Evolutionary conservation across 768 basidiomycete genomes (phyloP), one percentile per base, ranked within the genome.

Genomic region (Boletus vinaceobasis): DNA sequence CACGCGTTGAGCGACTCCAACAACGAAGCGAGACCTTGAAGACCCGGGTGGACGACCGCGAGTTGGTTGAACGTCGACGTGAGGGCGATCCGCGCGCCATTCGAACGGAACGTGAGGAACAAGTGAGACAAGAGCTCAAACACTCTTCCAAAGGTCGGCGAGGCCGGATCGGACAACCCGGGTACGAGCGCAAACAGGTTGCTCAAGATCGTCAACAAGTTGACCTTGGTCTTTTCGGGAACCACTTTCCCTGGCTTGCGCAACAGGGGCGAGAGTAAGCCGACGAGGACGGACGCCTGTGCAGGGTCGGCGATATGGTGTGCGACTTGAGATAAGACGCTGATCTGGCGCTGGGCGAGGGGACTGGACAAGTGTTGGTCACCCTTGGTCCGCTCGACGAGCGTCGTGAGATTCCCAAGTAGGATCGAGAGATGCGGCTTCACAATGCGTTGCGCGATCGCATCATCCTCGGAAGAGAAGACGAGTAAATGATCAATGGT

Each of bases 201-300:
- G 55, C 74, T 78, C 45, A 88, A 73, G 60, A 91, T 90, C 61
- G 77, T 83, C 48, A 98, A 76, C 52, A 98, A 70, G 65, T 95
- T 83, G 37, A 83, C 75, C 75, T 98, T 98, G 68, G 87, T 78
- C 69, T 87, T 90, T 73, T 99, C 97, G 0, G 89, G 80, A 0
- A 97, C 82, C 4, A 85, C 67, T 66, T 85, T 90, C 23, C 79
- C 69, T 3, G 93, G 86, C 60, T 85, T 87, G 45, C 87, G 86
- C 14, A 98, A 76, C 27, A 97, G 77, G 1, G 94, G 94, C 0
- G 81, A 73, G 64, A 98, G 86, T 4, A 98, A 77, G 0, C 73
- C 65, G 21, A 93, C 77, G 6, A 98, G 78, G 5, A 80, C 81
- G 15, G 82, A 76, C 1, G 93, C 93, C 64, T 98, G 90, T 0